Percentiles rank a stretch among this genome's conserved stretches.
phyloP scores from a whole-genome alignment of 306 rosid genomes.

The Astragalus glycyphyllos region DNA sequence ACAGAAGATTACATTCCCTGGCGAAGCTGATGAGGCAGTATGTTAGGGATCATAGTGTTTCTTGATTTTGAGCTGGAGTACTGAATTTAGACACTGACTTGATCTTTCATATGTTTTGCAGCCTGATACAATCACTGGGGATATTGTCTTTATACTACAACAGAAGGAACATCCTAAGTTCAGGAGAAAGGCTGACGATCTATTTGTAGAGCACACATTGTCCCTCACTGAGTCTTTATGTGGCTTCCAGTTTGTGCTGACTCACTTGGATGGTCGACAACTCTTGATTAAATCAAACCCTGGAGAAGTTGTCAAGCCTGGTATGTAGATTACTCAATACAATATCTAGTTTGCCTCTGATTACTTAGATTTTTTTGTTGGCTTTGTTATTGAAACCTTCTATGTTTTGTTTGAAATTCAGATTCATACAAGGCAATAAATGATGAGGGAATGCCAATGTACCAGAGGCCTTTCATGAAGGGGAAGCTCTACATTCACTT shows the following conservation, averaged over 20 bases:
- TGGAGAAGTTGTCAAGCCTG: constrained; percentile 77
- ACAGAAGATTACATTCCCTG: constrained; percentile 89
- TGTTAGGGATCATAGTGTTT: neutral
- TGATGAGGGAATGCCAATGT: constrained; percentile 92
- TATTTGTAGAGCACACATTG: constrained; percentile 72
- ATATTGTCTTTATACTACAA: constrained; percentile 76
- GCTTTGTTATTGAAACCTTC: neutral
- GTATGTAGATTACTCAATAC: constrained; percentile 39
- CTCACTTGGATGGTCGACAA: constrained; percentile 72
- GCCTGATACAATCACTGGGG: constrained; percentile 89
- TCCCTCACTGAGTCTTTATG: constrained; percentile 76
- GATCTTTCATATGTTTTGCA: constrained; percentile 39
- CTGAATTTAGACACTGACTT: constrained; percentile 1
- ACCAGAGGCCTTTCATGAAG: constrained; percentile 87
- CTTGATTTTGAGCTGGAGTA: neutral
- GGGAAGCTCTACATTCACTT: constrained; percentile 89
- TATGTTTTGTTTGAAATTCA: neutral
- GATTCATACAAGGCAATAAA: constrained; percentile 71
- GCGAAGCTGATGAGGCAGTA: constrained; percentile 93
- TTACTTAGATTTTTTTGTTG: neutral
- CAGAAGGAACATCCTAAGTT: constrained; percentile 86
- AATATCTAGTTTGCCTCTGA: neutral
- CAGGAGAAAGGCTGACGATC: constrained; percentile 73
- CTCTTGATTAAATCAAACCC: constrained; percentile 70
- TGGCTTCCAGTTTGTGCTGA: constrained; percentile 72